Evolutionary conservation across 495 filamentous ascomycete species (phyloP), one percentile per base, ranked within the genome.

Genomic region (Aspergillus diversus): DNA sequence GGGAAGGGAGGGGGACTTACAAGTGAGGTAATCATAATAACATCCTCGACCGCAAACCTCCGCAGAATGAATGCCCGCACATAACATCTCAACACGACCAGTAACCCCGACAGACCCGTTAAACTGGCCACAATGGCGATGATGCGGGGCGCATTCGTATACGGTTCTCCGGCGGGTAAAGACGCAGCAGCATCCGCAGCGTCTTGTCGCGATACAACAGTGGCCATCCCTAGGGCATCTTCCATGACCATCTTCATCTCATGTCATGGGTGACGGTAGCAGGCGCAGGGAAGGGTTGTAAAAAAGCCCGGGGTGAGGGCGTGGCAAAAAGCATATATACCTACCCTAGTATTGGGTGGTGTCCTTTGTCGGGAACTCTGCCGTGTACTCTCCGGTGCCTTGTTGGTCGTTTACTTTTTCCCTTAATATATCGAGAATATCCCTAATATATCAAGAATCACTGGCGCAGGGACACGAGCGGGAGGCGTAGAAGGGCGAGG

Each of bases 71-170:
- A 59, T 1, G 58, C 39, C 1, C 68, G 64, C 52, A 67, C 68
- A 52, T 70, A 70, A 16, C 62, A 63, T 17, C 68, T 62, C 33
- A 70, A 33, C 0, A 63, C 12, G 12, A 70, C 60, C 21, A 67
- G 13, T 12, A 70, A 17, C 0, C 17, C 60, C 12, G 68, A 59
- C 8, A 66, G 32, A 0, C 62, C 68, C 7, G 68, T 67, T 33
- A 70, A 35, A 0, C 57, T n/a, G 1, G 58, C 69, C 31, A 68
- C 55, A 33, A 70, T 64, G n/a, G 64, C 56, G 4, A 66, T 61
- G 12, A 71, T 66, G 9, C 52, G 61, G n/a, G 66, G 57, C 7
- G 67, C 66, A 80, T 83, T 48, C n/a, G 59, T 52, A 7, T 54
- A 51, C 49, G 31, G 59, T 9, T 51, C 49, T 4, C 39, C 39